phyloP scores from a whole-genome alignment of 305 asterid genomes.

The Solanum hybrid region DNA sequence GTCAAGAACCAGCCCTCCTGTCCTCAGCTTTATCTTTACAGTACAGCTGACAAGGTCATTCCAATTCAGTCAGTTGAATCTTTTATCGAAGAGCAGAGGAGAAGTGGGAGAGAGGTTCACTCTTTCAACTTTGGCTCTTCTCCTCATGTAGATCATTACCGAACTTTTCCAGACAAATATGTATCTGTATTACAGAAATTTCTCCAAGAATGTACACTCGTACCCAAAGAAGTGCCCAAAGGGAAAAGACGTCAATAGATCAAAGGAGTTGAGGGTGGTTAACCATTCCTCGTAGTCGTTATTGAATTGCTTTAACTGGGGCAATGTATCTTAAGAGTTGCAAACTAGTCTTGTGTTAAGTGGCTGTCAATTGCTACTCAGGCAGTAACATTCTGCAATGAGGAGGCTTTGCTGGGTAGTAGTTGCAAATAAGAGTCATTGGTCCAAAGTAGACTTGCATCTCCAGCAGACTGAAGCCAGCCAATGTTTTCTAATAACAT shows the following conservation, averaged over 20 bases:
- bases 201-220: constrained; percentile 37
- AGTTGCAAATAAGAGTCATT: neutral
- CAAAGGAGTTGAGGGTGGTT: neutral
- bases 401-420: neutral
- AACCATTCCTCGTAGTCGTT: neutral
- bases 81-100: constrained; percentile 53
- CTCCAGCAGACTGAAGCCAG: neutral
- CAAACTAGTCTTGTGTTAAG: neutral
- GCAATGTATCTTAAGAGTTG: neutral
- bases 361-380: neutral
- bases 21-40: constrained; percentile 79
- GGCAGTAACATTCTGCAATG: neutral
- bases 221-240: neutral
- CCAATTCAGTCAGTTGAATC: constrained; percentile 53
- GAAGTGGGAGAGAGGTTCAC: constrained; percentile 39
- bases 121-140: constrained; percentile 56
- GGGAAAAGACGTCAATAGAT: neutral
- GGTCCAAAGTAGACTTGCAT: neutral
- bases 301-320: neutral
- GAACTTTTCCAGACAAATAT: constrained; percentile 54
- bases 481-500: neutral
- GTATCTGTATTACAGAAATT: constrained; percentile 39
- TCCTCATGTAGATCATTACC: constrained; percentile 85
- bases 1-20: constrained; percentile 52
- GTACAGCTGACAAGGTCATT: constrained; percentile 73